Conservation (phyloP, 2,329 filamentous ascomycete species). For the Penicillium sp. region DNA sequence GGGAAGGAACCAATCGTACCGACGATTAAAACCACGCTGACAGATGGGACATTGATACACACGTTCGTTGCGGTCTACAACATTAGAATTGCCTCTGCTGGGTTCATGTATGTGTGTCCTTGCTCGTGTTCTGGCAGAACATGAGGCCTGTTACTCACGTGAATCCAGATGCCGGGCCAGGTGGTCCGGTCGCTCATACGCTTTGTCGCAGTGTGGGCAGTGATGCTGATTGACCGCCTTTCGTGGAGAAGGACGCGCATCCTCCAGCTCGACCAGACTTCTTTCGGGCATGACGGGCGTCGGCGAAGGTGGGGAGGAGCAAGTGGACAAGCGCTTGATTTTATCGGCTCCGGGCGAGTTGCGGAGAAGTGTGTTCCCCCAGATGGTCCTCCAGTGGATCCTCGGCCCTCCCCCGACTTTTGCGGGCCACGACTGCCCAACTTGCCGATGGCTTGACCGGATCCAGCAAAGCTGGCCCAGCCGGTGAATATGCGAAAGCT, state of each 20-base stretch:
- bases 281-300: conserved; percentile 6
- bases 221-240: conserved; percentile 3
- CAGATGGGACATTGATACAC: conserved; percentile 13
- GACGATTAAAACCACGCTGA: conserved; percentile 12
- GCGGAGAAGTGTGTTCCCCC: not conserved
- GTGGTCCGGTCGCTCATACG: conserved; percentile 14
- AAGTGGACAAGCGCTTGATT: not conserved
- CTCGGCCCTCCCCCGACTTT: not conserved
- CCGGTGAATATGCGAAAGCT: no score
- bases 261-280: not conserved
- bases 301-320: not conserved
- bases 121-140: not conserved
- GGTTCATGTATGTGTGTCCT: not conserved
- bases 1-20: not conserved
- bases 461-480: not conserved
- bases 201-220: conserved; percentile 13
- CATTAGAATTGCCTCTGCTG: no score
- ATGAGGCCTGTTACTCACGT: not conserved
- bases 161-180: conserved; percentile 14
- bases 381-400: not conserved
- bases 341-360: not conserved
- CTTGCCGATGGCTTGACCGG: conserved; percentile 1
- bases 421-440: conserved; percentile 11
- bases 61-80: conserved; percentile 13
- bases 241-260: conserved; percentile 7